These are phyloP conservation scores for Xylaria sp. DNA, from an alignment of 2,329 filamentous ascomycete species.

Conservation along the genomic window DNA sequence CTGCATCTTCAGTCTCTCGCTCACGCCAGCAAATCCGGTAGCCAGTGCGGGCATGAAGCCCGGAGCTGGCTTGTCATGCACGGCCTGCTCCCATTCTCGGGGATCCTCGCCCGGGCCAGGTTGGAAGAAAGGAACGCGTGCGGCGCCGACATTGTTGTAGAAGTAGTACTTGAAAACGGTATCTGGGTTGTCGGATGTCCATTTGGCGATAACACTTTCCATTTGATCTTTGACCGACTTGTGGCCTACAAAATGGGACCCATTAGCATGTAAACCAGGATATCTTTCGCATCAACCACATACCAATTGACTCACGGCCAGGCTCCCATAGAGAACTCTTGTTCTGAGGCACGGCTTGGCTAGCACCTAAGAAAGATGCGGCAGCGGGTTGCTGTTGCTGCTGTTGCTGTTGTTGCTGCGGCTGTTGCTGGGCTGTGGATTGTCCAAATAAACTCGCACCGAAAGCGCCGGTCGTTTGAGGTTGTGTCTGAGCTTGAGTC, in stretches of 20 bases:
- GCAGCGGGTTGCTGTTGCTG: conserved; percentile 36
- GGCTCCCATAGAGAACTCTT: conserved; percentile 30
- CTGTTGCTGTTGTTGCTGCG: conserved; percentile 33
- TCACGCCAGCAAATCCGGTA: conserved; percentile 66
- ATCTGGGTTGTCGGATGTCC: conserved; percentile 62
- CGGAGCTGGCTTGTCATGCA: conserved; percentile 70
- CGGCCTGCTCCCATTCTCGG: conserved; percentile 76
- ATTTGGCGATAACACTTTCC: conserved; percentile 63
- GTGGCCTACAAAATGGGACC: conserved; percentile 46
- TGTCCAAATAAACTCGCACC: conserved; percentile 32
- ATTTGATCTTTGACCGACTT: conserved; percentile 74
- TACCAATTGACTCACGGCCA: conserved; percentile 30
- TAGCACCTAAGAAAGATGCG: conserved; percentile 41
- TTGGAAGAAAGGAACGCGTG: conserved; percentile 69
- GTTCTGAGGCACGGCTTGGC: conserved; percentile 33
- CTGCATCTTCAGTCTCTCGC: conserved; percentile 67
- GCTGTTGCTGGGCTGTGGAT: conserved; percentile 35
- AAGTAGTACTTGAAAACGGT: conserved; percentile 80
- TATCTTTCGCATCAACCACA: conserved; percentile 1
- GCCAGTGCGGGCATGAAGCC: conserved; percentile 73
- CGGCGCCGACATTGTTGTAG: conserved; percentile 77
- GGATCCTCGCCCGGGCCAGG: conserved; percentile 66
- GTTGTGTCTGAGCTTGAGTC: conserved; percentile 31
- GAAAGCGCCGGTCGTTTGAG: conserved; percentile 20
- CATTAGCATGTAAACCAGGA: conserved; percentile 3